Base-by-base conservation (phyloP, 2,329 filamentous ascomycete species). In the Pochonia chlamydosporia region DNA sequence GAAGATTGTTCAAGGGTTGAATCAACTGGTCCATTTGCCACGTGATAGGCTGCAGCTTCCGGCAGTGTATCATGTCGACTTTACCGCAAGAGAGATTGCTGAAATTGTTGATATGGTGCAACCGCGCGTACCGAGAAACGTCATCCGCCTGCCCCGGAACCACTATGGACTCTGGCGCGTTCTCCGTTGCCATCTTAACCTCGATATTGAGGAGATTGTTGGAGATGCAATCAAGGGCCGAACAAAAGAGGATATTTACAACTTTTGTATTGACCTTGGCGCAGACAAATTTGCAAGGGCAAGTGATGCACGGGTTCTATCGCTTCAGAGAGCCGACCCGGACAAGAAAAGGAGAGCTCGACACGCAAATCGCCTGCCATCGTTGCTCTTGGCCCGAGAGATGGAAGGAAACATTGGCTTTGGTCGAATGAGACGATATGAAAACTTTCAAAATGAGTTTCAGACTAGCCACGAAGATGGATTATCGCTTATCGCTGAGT, bases 401-500 rank as follows among this genome's bases (percentile, higher is more conserved):
- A 59, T 78, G 3, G 62, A 65, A 3, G 76, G 77, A 0, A 70
- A 71, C 33, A 61, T 64, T 10, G 64, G 66, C 1, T 67, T 73
- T 30, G 70, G 70, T 1, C 62, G 63, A 3, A 69, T 64, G 49
- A 64, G 71, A 4, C 57, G 59, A 13, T 70, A 69, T 4, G 52
- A 67, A 16, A 72, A 77, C 51, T 73, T 78, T 30, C 63, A 64
- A 18, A 70, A 70, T 30, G 68, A 72, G 31, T 68, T 77, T 35
- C 66, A 58, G 20, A 71, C 64, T 31, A 60, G 65, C 21, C 62
- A 64, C 5, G 80, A 84, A 53, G 80, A 84, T 48, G 64, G 63
- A 2, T 53, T 84, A 3, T 65, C 71, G 40, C 63, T 74, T 8
- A 66, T 72, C 24, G 67, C 73, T 3, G 74, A 82, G 55, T 84